Conservation (phyloP, 106 monocot genomes). For the Ottelia alismoides region DNA sequence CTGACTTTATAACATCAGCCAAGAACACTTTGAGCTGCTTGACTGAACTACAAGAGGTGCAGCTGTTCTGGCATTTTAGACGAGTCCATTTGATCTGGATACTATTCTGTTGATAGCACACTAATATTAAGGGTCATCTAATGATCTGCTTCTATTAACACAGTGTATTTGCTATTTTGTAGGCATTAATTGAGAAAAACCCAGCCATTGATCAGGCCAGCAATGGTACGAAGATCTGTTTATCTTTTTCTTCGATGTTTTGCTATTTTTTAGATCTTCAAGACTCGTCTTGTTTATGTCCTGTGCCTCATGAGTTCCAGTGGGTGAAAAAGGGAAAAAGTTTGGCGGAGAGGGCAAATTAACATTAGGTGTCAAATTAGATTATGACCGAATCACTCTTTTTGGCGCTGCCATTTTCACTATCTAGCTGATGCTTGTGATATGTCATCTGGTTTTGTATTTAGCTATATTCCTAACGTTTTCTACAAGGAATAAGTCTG, state of each 20-base stretch:
- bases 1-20: constrained; percentile 41
- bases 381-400: too few species aligned
- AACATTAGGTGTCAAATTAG: too few species aligned
- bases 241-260: not conserved
- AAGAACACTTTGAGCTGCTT: constrained; percentile 36
- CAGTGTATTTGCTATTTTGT: constrained; percentile 3
- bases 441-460: too few species aligned
- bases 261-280: constrained; percentile 5
- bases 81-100: not conserved
- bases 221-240: constrained; percentile 26
- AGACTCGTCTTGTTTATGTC: too few species aligned
- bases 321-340: too few species aligned
- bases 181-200: constrained; percentile 76
- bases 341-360: too few species aligned
- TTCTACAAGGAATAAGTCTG: not conserved
- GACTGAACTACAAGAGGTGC: constrained; percentile 68
- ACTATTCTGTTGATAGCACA: not conserved
- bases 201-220: constrained; percentile 27
- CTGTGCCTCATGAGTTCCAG: too few species aligned
- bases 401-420: too few species aligned
- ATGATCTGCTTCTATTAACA: not conserved
- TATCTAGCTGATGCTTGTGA: too few species aligned
- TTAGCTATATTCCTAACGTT: not conserved
- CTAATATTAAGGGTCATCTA: too few species aligned
- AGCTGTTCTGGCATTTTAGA: not conserved